Evolutionary conservation across 768 basidiomycete species (phyloP).

Genomic region (Udeniomyces megalosporus): DNA sequence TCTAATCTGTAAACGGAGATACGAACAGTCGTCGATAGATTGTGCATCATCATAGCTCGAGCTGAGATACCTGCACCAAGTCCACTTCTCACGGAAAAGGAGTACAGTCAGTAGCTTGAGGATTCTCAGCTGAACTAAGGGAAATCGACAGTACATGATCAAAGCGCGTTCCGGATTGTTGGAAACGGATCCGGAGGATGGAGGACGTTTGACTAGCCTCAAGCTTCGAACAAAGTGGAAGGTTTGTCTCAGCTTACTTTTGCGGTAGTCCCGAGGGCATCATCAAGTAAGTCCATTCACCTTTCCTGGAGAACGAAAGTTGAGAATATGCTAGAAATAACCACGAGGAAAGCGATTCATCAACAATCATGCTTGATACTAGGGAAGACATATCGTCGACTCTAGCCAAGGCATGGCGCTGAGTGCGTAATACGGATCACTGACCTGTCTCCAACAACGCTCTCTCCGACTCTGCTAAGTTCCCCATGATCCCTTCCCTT

Average conservation of each 20-base stretch:
- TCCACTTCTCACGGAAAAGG: constrained; percentile 36
- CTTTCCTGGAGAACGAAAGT: constrained; percentile 81
- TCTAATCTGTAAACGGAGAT: neutral
- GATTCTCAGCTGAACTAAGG: no score
- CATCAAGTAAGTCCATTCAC: neutral
- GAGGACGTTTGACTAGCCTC: neutral
- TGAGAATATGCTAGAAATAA: constrained; percentile 47
- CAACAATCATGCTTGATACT: no score
- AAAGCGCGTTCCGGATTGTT: constrained; percentile 36
- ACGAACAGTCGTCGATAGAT: neutral
- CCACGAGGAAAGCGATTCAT: no score
- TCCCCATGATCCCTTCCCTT: constrained; percentile 34
- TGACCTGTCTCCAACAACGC: constrained; percentile 33
- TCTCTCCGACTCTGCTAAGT: constrained; percentile 32
- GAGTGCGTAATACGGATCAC: constrained; percentile 25
- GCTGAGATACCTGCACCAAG: constrained; percentile 74
- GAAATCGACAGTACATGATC: constrained; percentile 50
- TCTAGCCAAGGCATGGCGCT: no score
- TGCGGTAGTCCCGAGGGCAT: neutral
- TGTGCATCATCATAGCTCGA: constrained; percentile 52
- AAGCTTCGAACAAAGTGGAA: neutral
- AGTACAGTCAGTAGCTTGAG: neutral
- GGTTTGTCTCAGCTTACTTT: no score
- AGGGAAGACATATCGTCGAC: no score
- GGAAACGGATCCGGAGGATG: neutral